Evolutionary conservation across 2,329 filamentous ascomycete genomes (phyloP), one percentile per base, ranked within the genome.

Genomic region (Paraconiothyrium sp.): DNA sequence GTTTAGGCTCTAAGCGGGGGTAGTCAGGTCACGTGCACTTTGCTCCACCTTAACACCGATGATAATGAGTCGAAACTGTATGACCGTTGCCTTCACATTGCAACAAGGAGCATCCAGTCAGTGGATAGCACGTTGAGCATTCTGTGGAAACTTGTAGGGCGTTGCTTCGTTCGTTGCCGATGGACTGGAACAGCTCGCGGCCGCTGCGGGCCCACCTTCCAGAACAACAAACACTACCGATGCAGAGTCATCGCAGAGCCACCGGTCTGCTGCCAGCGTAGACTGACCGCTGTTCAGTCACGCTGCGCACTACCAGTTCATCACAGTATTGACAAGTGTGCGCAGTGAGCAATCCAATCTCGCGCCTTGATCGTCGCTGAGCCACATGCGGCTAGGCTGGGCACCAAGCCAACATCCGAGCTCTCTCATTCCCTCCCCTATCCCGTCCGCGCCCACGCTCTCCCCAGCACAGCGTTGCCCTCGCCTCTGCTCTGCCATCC

Each of bases 401-500:
- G 39, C 39, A 46, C 52, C 52, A 54, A 54, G 50, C 52, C 41
- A 54, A 43, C 54, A 34, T 56, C 51, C 44, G 48, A 46, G 43
- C 50, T 55, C 34, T 50, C 49, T 30, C 27, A 30, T 30, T 30
- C 27, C 24, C 43, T 56, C 54, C 59, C 59, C 70, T 63, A 62
- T 68, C 63, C 57, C 63, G 58, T 61, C 58, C 62, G 59, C 68
- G 62, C 64, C 66, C 69, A 67, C 65, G 59, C 67, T 65, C 65
- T 66, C 63, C 61, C 61, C 69, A 46, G 54, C 43, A 69, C 71
- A 68, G 65, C 70, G 63, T 61, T 57, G 60, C 65, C 72, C 66
- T 61, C 58, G 44, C 54, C 52, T 55, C 39, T 46, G 62, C 48
- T 46, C 43, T 46, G 43, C 62, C 62, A 59, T 62, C 65, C 67